Evolutionary conservation across 2,329 filamentous ascomycete genomes (phyloP).

Genomic region (Xylariaceae sp.): DNA sequence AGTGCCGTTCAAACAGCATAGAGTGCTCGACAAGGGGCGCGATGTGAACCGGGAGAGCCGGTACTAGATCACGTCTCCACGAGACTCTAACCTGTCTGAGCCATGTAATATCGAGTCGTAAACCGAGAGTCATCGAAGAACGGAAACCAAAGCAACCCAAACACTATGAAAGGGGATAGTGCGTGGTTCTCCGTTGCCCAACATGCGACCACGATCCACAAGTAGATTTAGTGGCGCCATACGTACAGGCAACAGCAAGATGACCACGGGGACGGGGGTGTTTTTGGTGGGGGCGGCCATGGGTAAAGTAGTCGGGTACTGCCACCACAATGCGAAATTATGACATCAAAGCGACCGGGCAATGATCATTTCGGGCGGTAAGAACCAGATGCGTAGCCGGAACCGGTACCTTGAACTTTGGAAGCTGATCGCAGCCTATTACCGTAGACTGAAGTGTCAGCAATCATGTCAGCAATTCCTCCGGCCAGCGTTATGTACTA

Average conservation of each 20-base stretch:
- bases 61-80: slow-evolving; percentile 33
- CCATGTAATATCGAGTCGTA: slow-evolving; percentile 46
- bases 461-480: slow-evolving; percentile 77
- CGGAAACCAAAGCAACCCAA: slow-evolving; percentile 47
- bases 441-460: slow-evolving; percentile 83
- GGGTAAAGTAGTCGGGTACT: slow-evolving; percentile 26
- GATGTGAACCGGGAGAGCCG: slow-evolving; percentile 21
- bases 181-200: slow-evolving; percentile 32
- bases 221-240: slow-evolving; percentile 30
- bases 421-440: slow-evolving; percentile 86
- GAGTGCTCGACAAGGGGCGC: slow-evolving; percentile 23
- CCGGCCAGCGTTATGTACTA: slow-evolving; percentile 77
- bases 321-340: slow-evolving; percentile 36
- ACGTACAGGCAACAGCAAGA: slow-evolving; percentile 29
- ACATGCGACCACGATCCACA: slow-evolving; percentile 33
- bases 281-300: slow-evolving; percentile 33
- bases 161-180: slow-evolving; percentile 43
- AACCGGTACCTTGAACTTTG: slow-evolving; percentile 62
- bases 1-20: slow-evolving; percentile 49
- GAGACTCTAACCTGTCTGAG: slow-evolving; percentile 40
- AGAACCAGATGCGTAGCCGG: slow-evolving; percentile 50
- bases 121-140: slow-evolving; percentile 48
- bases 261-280: slow-evolving; percentile 33
- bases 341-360: slow-evolving; percentile 33
- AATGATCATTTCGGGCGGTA: slow-evolving; percentile 53